These are phyloP conservation scores for Pyrenochaeta sp. DNA, from an alignment of 2,329 filamentous ascomycete genomes.

Conservation along the genomic window DNA sequence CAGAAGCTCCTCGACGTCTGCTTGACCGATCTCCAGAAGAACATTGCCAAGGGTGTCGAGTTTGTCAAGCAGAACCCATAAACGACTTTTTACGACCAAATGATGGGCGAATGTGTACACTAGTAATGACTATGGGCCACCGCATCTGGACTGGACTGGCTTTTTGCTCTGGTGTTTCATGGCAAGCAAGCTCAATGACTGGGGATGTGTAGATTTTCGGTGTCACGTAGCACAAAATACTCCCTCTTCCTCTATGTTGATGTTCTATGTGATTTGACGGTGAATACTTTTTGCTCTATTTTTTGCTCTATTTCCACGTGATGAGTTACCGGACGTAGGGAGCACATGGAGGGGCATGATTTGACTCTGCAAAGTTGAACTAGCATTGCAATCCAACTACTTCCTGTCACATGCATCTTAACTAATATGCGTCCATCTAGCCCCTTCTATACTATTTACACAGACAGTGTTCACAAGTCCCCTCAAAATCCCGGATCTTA, in stretches of 20 bases:
- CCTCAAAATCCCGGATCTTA: neutral
- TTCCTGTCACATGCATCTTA: too few relatives aligned
- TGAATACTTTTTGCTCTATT: too few relatives aligned
- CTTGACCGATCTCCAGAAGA: conserved; percentile 85
- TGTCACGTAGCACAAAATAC: conserved; percentile 29
- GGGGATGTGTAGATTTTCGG: conserved; percentile 29
- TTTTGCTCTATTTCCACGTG: too few relatives aligned
- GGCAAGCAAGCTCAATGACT: conserved; percentile 23
- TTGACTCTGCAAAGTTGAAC: too few relatives aligned
- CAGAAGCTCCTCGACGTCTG: conserved; percentile 86
- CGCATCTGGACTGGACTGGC: conserved; percentile 30
- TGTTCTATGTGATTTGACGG: too few relatives aligned
- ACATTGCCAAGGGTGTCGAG: conserved; percentile 89
- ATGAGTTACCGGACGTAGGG: too few relatives aligned
- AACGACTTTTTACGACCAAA: conserved; percentile 8
- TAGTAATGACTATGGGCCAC: conserved; percentile 32
- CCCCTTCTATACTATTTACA: neutral
- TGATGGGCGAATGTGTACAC: conserved; percentile 30
- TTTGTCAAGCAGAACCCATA: conserved; percentile 67
- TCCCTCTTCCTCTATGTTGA: conserved; percentile 19
- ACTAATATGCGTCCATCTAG: too few relatives aligned
- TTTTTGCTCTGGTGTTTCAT: conserved; percentile 14
- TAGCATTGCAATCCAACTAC: too few relatives aligned
- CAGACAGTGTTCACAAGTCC: neutral
- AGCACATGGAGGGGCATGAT: too few relatives aligned